phyloP scores from a whole-genome alignment of 306 rosid genomes.

The Dalbergia oliveri region DNA sequence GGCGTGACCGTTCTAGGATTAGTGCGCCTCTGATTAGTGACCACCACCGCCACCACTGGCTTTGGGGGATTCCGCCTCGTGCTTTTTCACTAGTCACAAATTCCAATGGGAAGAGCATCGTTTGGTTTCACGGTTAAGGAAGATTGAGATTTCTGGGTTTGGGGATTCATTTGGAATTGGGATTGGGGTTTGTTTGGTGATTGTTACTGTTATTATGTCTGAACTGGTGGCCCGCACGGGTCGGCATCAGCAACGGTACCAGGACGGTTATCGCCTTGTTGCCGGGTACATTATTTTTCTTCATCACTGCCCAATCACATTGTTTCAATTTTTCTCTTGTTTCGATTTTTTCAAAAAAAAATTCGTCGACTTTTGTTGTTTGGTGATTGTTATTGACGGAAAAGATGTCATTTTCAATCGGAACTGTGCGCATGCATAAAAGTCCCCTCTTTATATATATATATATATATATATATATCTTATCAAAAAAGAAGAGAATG shows the following conservation, averaged over 20 bases:
- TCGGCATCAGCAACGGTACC: conserved; percentile 85
- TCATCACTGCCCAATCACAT: background rate
- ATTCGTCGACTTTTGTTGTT: background rate
- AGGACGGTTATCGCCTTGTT: conserved; percentile 82
- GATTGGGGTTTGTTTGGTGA: conserved; percentile 13
- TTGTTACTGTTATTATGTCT: conserved; percentile 57
- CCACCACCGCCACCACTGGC: background rate
- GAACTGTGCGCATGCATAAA: background rate
- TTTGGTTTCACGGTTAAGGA: conserved; percentile 14
- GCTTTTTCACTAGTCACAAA: background rate
- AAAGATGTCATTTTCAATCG: conserved; percentile 42
- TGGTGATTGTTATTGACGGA: background rate
- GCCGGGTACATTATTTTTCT: conserved; percentile 64
- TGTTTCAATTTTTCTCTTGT: background rate
- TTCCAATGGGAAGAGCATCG: conserved; percentile 36
- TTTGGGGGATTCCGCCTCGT: background rate
- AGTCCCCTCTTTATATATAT: background rate
- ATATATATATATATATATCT: no score
- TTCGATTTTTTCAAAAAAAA: background rate
- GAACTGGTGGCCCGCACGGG: conserved; percentile 93
- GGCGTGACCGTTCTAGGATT: conserved; percentile 43
- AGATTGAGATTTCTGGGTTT: background rate
- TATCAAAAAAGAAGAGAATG: no score
- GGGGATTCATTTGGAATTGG: background rate
- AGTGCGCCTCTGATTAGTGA: conserved; percentile 19